Evolutionary conservation across 768 basidiomycete genomes (phyloP).

Genomic region (Auricularia heimuer): DNA sequence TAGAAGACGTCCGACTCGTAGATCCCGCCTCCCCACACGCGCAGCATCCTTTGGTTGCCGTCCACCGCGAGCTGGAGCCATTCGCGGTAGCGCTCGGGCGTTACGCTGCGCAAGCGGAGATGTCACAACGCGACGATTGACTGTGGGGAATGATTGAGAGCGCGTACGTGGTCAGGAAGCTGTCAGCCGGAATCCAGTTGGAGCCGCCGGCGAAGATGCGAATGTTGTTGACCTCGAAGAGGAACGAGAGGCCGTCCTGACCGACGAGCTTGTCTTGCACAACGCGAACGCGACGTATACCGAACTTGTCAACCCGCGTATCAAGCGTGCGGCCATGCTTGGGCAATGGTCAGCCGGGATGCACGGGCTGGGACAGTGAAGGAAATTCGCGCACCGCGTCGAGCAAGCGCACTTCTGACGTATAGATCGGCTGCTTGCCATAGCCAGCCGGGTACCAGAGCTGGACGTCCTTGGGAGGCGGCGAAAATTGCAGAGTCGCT

Average conservation of each 20-base stretch:
- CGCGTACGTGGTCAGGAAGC: constrained; percentile 70
- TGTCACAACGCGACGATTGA: too few species aligned
- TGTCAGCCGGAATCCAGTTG: constrained; percentile 84
- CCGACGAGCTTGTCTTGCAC: constrained; percentile 71
- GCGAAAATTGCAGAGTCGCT: constrained; percentile 40
- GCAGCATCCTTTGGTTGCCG: constrained; percentile 91
- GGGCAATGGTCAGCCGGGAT: neutral
- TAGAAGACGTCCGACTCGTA: constrained; percentile 81
- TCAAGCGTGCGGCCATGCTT: constrained; percentile 47
- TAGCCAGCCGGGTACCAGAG: constrained; percentile 85
- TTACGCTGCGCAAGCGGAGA: constrained; percentile 26
- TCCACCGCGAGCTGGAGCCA: constrained; percentile 82
- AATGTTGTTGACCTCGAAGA: constrained; percentile 86
- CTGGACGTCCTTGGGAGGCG: constrained; percentile 41
- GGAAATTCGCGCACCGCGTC: constrained; percentile 35
- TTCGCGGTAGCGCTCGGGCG: constrained; percentile 48
- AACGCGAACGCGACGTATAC: constrained; percentile 65
- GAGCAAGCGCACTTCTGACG: constrained; percentile 40
- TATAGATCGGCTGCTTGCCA: constrained; percentile 74
- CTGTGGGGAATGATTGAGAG: neutral
- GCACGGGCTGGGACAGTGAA: neutral
- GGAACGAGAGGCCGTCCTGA: constrained; percentile 70
- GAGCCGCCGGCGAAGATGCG: constrained; percentile 85
- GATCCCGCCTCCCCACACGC: constrained; percentile 92
- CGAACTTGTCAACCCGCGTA: constrained; percentile 46